Conservation (phyloP, 1,139 yeast species). For the Taiozyma sp. region DNA sequence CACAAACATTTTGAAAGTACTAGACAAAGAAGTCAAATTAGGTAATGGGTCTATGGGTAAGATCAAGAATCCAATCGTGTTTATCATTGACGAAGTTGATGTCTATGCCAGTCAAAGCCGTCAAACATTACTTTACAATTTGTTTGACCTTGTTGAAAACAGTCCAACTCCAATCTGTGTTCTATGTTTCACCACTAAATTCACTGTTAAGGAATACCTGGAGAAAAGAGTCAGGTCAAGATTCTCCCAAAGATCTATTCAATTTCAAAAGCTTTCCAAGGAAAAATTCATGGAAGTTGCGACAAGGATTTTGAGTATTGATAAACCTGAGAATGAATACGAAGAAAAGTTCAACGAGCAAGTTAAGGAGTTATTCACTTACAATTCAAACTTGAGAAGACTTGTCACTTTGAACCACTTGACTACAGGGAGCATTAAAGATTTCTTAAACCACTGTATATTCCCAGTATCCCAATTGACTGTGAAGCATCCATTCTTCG, state of each 20-base stretch:
- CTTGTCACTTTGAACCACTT: conserved; percentile 45
- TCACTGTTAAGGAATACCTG: conserved; percentile 71
- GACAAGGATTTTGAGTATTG: conserved; percentile 28
- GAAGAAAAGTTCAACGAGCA: conserved; percentile 48
- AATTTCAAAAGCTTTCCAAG: conserved; percentile 46
- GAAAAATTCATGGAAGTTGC: conserved; percentile 37
- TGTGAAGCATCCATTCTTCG: conserved; percentile 29
- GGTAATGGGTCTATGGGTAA: conserved; percentile 19
- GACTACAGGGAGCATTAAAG: conserved; percentile 55
- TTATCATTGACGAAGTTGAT: conserved; percentile 84
- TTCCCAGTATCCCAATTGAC: conserved; percentile 39
- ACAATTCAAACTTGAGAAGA: conserved; percentile 29
- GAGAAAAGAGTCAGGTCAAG: conserved; percentile 92
- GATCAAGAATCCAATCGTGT: conserved; percentile 54
- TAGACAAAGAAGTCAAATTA: conserved; percentile 29
- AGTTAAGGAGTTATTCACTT: conserved; percentile 31
- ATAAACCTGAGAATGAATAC: conserved; percentile 24
- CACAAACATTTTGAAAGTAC: conserved; percentile 40
- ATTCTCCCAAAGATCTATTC: conserved; percentile 74
- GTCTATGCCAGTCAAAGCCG: conserved; percentile 65
- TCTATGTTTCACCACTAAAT: conserved; percentile 71
- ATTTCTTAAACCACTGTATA: conserved; percentile 47
- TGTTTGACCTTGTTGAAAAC: conserved; percentile 81
- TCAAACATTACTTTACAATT: conserved; percentile 80
- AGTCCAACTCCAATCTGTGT: conserved; percentile 76